Evolutionary conservation across 257 asterid species (phyloP).

Genomic region (Paulownia fortunei): DNA sequence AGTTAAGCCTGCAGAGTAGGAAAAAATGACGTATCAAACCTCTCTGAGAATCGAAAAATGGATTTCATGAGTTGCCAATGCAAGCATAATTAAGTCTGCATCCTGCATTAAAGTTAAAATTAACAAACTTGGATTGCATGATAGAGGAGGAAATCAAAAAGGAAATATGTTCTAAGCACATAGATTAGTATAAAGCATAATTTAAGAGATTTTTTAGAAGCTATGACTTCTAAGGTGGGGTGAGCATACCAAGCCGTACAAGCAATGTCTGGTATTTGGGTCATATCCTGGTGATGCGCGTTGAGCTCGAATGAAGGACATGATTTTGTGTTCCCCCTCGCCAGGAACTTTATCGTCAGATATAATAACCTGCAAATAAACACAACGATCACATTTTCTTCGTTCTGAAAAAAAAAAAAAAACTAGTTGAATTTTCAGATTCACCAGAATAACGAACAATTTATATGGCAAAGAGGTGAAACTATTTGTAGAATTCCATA

Average conservation of each 20-base stretch:
- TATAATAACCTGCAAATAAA: slow-evolving; percentile 57
- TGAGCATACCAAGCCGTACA: slow-evolving; percentile 62
- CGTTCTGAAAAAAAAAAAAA: background rate
- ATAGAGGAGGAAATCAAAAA: background rate
- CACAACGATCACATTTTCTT: background rate
- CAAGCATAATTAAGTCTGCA: slow-evolving; percentile 73
- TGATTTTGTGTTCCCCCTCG: slow-evolving; percentile 79
- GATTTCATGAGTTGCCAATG: slow-evolving; percentile 65
- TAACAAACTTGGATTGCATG: background rate
- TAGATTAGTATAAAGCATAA: background rate
- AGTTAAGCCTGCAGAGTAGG: too few relatives aligned
- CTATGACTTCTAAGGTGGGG: background rate
- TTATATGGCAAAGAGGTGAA: background rate
- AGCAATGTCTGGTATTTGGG: slow-evolving; percentile 67
- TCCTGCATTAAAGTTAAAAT: slow-evolving; percentile 47
- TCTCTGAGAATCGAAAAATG: slow-evolving; percentile 72
- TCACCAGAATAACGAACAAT: too few relatives aligned
- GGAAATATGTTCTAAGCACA: background rate
- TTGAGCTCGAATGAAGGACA: slow-evolving; percentile 64
- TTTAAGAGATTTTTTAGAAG: background rate
- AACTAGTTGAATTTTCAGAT: background rate
- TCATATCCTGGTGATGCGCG: slow-evolving; percentile 53
- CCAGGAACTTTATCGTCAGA: slow-evolving; percentile 80
- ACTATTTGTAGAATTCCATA: background rate
- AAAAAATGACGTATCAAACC: too few relatives aligned